Conservation (phyloP, 495 filamentous ascomycete genomes). For the Parathielavia hyrcaniae region DNA sequence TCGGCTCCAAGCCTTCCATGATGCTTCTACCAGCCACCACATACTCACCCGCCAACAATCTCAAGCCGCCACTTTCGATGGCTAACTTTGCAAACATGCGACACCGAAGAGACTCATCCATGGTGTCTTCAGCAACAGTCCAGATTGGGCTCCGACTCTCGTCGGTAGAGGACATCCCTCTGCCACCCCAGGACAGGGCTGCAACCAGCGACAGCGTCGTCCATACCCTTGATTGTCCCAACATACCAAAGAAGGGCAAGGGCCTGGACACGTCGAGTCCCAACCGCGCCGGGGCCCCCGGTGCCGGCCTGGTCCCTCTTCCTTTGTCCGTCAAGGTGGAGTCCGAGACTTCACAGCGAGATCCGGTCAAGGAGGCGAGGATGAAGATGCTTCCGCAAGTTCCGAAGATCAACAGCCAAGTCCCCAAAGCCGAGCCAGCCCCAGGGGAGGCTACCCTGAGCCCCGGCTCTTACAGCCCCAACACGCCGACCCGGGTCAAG, state of each 20-base stretch:
- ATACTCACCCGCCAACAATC: slow-evolving; percentile 33
- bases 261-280: slow-evolving; percentile 13
- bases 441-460: slow-evolving; percentile 31
- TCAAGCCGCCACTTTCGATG: slow-evolving; percentile 42
- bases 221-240: slow-evolving; percentile 33
- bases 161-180: slow-evolving; percentile 40
- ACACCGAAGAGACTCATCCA: slow-evolving; percentile 41
- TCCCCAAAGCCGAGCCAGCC: slow-evolving; percentile 8
- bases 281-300: slow-evolving; percentile 31
- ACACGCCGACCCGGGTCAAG: slow-evolving; percentile 38
- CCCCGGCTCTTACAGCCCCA: slow-evolving; percentile 39
- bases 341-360: slow-evolving; percentile 18
- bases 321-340: background rate
- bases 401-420: slow-evolving; percentile 19
- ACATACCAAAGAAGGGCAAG: slow-evolving; percentile 20
- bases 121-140: slow-evolving; percentile 44
- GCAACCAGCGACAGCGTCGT: slow-evolving; percentile 24
- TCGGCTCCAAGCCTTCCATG: slow-evolving; percentile 30
- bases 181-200: slow-evolving; percentile 23
- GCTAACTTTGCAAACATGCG: slow-evolving; percentile 27
- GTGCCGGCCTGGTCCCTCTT: slow-evolving; percentile 11
- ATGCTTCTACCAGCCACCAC: slow-evolving; percentile 39
- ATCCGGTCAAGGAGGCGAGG: slow-evolving; percentile 29
- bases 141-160: slow-evolving; percentile 47
- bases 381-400: slow-evolving; percentile 38